Base-by-base conservation (phyloP, 2,329 filamentous ascomycete genomes). In the Colletotrichum sp. region DNA sequence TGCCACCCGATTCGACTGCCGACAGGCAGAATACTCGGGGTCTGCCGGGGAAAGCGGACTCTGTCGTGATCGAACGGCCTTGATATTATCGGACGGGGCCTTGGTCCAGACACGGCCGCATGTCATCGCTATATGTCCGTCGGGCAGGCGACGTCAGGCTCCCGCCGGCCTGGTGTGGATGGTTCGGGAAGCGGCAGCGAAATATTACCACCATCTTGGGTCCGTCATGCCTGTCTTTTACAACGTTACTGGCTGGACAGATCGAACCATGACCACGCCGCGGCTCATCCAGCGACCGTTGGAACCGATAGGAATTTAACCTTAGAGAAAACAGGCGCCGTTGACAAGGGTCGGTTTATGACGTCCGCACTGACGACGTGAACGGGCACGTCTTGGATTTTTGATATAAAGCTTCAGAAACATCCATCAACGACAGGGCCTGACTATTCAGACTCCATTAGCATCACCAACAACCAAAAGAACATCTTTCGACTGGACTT, bases 121-220 rank as follows among this genome's bases (percentile, higher is more conserved):
- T 59, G 59, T 60, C 49, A 65, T 66, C 26, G 34, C 26, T 52
- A 13, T 5, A 68, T n/a, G n/a, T 52, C 52, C 65, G 36, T 21
- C 12, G 15, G 34, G 18, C 32, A 49, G 28, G n/a, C 34, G 36
- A 75, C 72, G 67, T 75, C 72, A 74, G 34, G 26, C 8, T 32
- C 16, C 28, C 44, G 49, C 21, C 16, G 49, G 21, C 12, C 3
- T 5, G 44, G 34, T 52, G 30, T 34, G 36, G 18, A 49, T 26
- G 12, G 34, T 28, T 34, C 21, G 52, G 68, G n/a, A 70, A 63
- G n/a, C 28, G 15, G 30, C 28, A 30, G 6, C 30, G 57, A 36
- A 63, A 6, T 15, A 21, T 63, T 63, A 30, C 59, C 59, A 36
- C 18, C 59, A 34, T 32, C 21, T 34, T 63, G 59, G 59, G n/a